Percentiles rank a stretch among this genome's conserved stretches.
Conservation (phyloP, 164 flowering plant genomes). For the Magnolia changhungtana region DNA sequence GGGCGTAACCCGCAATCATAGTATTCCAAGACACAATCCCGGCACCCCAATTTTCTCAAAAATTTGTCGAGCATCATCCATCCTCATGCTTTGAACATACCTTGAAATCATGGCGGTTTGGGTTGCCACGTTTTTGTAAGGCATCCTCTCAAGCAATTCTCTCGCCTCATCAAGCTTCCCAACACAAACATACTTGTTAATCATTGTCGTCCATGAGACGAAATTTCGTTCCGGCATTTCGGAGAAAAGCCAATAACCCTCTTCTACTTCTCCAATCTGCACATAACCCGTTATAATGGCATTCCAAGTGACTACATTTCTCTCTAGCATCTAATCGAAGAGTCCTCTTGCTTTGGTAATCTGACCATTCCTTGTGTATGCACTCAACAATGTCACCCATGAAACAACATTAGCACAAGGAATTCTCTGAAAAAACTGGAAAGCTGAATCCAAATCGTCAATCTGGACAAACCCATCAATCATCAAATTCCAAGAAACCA, state of each 20-base stretch:
- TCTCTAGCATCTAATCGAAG: constrained; percentile 2
- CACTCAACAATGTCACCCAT: constrained; percentile 21
- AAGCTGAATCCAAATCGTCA: constrained; percentile 13
- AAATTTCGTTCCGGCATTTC: constrained; percentile 2
- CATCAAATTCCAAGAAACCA: constrained; percentile 10
- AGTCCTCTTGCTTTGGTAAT: constrained; percentile 2
- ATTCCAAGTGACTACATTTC: no score
- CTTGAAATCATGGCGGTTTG: constrained; percentile 13
- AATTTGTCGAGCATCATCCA: constrained; percentile 14
- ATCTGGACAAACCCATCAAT: constrained; percentile 12
- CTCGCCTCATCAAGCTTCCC: constrained; percentile 15
- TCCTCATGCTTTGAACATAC: constrained; percentile 14
- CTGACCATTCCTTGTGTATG: constrained; percentile 12
- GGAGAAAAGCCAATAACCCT: background rate
- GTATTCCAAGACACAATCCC: constrained; percentile 15
- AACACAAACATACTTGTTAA: constrained; percentile 11
- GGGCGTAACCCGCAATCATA: constrained; percentile 13
- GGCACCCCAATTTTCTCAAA: constrained; percentile 4
- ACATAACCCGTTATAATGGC: background rate
- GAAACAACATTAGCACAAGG: constrained; percentile 15
- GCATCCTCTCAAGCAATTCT: constrained; percentile 12
- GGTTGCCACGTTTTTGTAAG: constrained; percentile 15
- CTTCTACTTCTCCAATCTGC: background rate
- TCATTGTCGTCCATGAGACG: constrained; percentile 11
- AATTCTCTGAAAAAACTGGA: constrained; percentile 6